These are phyloP conservation scores for Cucurbita moschata DNA, from an alignment of 306 rosid species.

Conservation along the genomic window DNA sequence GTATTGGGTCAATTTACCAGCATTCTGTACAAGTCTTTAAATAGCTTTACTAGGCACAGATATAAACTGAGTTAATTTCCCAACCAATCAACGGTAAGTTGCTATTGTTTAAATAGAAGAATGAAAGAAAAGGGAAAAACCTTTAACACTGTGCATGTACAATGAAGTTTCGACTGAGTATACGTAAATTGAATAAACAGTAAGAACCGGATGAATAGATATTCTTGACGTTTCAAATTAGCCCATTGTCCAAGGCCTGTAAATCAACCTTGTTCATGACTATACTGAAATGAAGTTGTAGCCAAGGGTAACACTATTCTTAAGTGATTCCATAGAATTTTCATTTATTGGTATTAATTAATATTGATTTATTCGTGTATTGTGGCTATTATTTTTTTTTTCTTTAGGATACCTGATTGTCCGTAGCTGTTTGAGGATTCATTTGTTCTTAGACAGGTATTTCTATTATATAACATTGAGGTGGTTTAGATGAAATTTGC, in stretches of 20 bases:
- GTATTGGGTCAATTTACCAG: neutral
- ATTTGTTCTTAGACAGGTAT: neutral
- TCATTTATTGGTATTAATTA: neutral
- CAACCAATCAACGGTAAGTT: neutral
- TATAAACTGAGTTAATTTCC: neutral
- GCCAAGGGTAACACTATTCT: neutral
- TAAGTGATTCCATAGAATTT: neutral
- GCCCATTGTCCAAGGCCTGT: neutral
- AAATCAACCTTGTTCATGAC: neutral
- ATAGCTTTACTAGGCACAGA: neutral
- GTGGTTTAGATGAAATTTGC: neutral
- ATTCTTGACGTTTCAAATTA: neutral
- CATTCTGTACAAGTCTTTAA: neutral
- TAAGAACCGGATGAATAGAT: neutral
- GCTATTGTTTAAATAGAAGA: neutral
- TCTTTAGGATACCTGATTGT: neutral
- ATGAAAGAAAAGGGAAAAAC: neutral
- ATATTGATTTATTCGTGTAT: neutral
- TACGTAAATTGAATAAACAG: neutral
- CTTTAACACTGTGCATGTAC: neutral
- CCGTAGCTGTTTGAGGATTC: neutral
- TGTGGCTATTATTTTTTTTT: neutral
- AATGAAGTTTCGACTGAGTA: neutral
- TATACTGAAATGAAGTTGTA: neutral
- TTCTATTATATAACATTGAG: neutral